Evolutionary conservation across 768 basidiomycete species (phyloP).

Genomic region (Lactifluus pinguis): DNA sequence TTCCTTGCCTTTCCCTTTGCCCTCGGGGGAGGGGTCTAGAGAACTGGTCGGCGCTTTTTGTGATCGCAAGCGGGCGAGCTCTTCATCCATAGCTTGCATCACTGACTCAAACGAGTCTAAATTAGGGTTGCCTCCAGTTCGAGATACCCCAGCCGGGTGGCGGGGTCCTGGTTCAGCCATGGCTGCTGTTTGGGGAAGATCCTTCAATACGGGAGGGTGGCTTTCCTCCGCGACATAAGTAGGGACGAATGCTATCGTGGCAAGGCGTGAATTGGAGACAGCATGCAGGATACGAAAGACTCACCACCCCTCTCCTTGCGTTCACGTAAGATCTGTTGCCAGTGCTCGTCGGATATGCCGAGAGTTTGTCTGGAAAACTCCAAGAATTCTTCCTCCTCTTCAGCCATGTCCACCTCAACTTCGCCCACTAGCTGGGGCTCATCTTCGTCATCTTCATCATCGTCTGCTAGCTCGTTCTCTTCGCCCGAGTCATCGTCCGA

Average conservation of each 20-base stretch:
- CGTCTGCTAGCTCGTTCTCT: slow-evolving; percentile 43
- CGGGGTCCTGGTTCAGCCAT: not conserved
- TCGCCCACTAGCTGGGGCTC: slow-evolving; percentile 84
- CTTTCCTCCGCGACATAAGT: slow-evolving; percentile 14
- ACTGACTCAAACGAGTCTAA: slow-evolving; percentile 92
- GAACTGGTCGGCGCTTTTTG: slow-evolving; percentile 8
- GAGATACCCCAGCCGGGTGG: slow-evolving; percentile 20
- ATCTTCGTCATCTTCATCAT: slow-evolving; percentile 41
- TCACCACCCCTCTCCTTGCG: slow-evolving; percentile 74
- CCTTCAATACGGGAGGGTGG: not conserved
- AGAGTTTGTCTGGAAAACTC: slow-evolving; percentile 90
- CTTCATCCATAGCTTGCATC: slow-evolving; percentile 91
- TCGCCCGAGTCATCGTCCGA: slow-evolving; percentile 84
- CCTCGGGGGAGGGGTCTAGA: slow-evolving; percentile 6
- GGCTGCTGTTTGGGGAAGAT: not conserved
- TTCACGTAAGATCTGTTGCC: slow-evolving; percentile 77
- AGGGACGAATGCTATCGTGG: slow-evolving; percentile 22
- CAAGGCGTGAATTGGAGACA: not conserved
- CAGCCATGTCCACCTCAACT: slow-evolving; percentile 82
- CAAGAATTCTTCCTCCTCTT: slow-evolving; percentile 91
- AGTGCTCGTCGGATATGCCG: slow-evolving; percentile 84
- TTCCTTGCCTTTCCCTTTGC: slow-evolving; percentile 40
- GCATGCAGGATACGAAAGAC: slow-evolving; percentile 23
- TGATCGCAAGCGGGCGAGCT: slow-evolving; percentile 47
- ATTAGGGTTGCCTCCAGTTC: slow-evolving; percentile 50